phyloP scores from a whole-genome alignment of 2,329 filamentous ascomycete species.

The Orbilia brochopaga region DNA sequence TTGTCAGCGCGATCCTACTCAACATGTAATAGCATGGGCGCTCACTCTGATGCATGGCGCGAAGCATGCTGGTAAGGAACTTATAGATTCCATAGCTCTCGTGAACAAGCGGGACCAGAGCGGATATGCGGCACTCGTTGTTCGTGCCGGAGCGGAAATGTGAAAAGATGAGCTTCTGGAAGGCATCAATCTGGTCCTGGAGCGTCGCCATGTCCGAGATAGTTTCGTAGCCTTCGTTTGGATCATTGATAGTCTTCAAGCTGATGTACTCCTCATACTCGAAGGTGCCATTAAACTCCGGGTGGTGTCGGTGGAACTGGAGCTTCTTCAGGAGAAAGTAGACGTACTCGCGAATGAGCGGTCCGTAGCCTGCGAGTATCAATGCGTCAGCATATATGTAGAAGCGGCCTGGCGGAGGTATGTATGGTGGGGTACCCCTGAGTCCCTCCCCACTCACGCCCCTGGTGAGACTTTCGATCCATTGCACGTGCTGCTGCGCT shows the following conservation, averaged over 20 bases:
- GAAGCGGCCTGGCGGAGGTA: slow-evolving; percentile 3
- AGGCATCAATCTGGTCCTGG: slow-evolving; percentile 97
- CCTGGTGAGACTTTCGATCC: slow-evolving; percentile 90
- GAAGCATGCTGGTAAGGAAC: slow-evolving; percentile 98
- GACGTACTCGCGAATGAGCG: slow-evolving; percentile 94
- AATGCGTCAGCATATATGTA: not conserved
- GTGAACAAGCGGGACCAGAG: slow-evolving; percentile 88
- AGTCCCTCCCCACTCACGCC: slow-evolving; percentile 82
- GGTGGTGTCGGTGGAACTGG: slow-evolving; percentile 93
- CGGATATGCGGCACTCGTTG: slow-evolving; percentile 95
- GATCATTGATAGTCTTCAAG: slow-evolving; percentile 96
- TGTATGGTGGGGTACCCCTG: slow-evolving; percentile 65
- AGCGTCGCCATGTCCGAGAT: slow-evolving; percentile 95
- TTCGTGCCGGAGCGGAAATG: slow-evolving; percentile 90
- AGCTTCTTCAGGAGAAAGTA: slow-evolving; percentile 93
- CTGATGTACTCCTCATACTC: slow-evolving; percentile 99
- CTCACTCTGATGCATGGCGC: slow-evolving; percentile 94
- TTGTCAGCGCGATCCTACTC: slow-evolving; percentile 52
- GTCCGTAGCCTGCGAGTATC: slow-evolving; percentile 76
- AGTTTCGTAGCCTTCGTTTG: slow-evolving; percentile 95
- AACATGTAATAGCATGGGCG: slow-evolving; percentile 47
- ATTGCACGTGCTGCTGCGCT: slow-evolving; percentile 83
- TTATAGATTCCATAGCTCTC: slow-evolving; percentile 99
- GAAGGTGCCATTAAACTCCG: slow-evolving; percentile 98
- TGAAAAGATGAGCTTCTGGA: slow-evolving; percentile 97